Evolutionary conservation across 148 eudicot species (phyloP).

Genomic region (Arctostaphylos glauca): DNA sequence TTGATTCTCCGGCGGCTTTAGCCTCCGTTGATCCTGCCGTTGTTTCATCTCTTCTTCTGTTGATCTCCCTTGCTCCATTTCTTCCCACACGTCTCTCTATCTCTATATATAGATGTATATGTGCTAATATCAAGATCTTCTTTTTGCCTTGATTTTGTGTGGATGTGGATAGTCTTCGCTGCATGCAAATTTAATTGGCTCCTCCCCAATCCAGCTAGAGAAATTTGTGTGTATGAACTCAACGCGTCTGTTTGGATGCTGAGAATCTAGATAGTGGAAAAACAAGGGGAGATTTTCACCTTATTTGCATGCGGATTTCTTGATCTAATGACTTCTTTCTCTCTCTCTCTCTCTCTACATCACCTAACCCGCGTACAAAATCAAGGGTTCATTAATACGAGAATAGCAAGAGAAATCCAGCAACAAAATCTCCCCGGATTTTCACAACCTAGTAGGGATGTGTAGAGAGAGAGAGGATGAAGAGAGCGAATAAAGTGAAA

Average conservation of each 20-base stretch:
- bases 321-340: slow-evolving; percentile 2
- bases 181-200: slow-evolving; percentile 19
- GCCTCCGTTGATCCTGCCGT: not conserved
- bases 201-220: not conserved
- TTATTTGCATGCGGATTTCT: slow-evolving; percentile 18
- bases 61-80: slow-evolving; percentile 27
- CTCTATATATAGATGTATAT: not conserved
- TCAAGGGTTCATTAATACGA: slow-evolving; percentile 13
- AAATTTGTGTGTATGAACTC: slow-evolving; percentile 11
- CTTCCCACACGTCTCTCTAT: slow-evolving; percentile 6
- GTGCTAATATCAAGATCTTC: not conserved
- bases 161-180: not conserved
- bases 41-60: slow-evolving; percentile 2
- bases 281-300: not conserved
- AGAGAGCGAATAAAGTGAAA: not conserved
- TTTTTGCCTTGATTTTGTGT: not conserved
- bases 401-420: not conserved
- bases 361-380: slow-evolving; percentile 17
- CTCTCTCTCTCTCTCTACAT: not conserved
- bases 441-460: not conserved
- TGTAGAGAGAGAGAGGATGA: not conserved
- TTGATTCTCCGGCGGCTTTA: slow-evolving; percentile 18
- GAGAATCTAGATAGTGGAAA: slow-evolving; percentile 15
- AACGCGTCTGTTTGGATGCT: slow-evolving; percentile 20
- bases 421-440: slow-evolving; percentile 11